These are phyloP conservation scores for Trichoderma asperellum DNA, from an alignment of 2,329 filamentous ascomycete species.

Conservation along the genomic window DNA sequence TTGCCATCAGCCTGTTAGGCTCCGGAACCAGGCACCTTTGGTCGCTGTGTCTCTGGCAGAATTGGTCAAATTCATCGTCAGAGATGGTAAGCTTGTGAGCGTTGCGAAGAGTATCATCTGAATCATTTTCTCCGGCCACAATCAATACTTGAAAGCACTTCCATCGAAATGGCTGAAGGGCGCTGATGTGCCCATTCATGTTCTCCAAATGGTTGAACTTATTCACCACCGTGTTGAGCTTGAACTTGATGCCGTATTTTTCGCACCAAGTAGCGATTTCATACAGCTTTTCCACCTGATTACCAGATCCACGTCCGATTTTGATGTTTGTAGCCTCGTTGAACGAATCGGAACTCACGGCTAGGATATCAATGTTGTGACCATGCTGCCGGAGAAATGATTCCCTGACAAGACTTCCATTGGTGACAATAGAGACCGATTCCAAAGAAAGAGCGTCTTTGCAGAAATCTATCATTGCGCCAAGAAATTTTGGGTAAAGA, in stretches of 20 bases:
- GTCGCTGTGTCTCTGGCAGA: background rate
- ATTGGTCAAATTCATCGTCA: constrained; percentile 4
- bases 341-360: background rate
- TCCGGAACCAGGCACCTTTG: background rate
- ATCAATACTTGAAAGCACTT: constrained; percentile 16
- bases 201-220: background rate
- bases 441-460: background rate
- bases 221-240: constrained; percentile 9
- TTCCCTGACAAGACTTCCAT: background rate
- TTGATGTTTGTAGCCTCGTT: background rate
- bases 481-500: background rate
- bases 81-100: background rate
- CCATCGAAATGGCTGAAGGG: constrained; percentile 4
- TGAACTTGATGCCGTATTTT: constrained; percentile 8
- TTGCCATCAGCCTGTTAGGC: constrained; percentile 1
- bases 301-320: background rate
- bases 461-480: background rate
- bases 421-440: background rate
- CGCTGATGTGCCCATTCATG: background rate
- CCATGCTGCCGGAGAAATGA: background rate
- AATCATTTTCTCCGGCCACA: constrained; percentile 6
- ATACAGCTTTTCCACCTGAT: background rate
- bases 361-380: background rate
- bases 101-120: background rate
- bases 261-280: background rate